phyloP scores from a whole-genome alignment of 352 stramenopile genomes.

The Thalassiosira exigua region DNA sequence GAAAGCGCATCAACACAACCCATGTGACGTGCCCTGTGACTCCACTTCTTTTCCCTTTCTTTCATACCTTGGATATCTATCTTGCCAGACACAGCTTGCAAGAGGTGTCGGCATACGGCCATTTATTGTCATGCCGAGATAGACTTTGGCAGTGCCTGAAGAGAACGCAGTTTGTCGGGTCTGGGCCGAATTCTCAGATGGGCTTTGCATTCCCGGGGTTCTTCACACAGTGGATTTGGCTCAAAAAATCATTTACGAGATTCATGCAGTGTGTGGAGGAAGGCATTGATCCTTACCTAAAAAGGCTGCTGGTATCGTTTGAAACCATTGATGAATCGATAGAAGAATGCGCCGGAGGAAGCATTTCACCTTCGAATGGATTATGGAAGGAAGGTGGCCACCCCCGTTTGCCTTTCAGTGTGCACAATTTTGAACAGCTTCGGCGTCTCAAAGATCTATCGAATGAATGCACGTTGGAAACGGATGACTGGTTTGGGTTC shows the following conservation, averaged over 20 bases:
- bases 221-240: conserved; percentile 81
- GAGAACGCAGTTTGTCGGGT: conserved; percentile 43
- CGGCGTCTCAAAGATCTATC: conserved; percentile 54
- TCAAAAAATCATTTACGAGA: conserved; percentile 70
- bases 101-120: conserved; percentile 19
- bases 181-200: conserved; percentile 55
- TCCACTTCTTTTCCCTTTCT: conserved; percentile 69
- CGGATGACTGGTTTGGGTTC: conserved; percentile 63
- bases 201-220: conserved; percentile 76
- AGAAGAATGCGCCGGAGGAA: conserved; percentile 59
- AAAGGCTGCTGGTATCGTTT: conserved; percentile 61
- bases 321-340: conserved; percentile 69
- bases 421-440: conserved; percentile 69
- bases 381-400: conserved; percentile 94
- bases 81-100: conserved; percentile 19
- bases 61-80: conserved; percentile 66
- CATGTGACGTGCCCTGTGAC: conserved; percentile 70
- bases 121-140: conserved; percentile 65
- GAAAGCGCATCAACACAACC: conserved; percentile 65
- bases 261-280: conserved; percentile 21
- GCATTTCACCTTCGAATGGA: conserved; percentile 80
- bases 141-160: conserved; percentile 77
- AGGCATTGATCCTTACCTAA: conserved; percentile 20
- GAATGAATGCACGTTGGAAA: conserved; percentile 47
- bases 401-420: conserved; percentile 73